A percentile compares a stretch with the other conserved stretches of the same genome.
Conservation (phyloP, 2,329 filamentous ascomycete species). For the Fusarium piperis region DNA sequence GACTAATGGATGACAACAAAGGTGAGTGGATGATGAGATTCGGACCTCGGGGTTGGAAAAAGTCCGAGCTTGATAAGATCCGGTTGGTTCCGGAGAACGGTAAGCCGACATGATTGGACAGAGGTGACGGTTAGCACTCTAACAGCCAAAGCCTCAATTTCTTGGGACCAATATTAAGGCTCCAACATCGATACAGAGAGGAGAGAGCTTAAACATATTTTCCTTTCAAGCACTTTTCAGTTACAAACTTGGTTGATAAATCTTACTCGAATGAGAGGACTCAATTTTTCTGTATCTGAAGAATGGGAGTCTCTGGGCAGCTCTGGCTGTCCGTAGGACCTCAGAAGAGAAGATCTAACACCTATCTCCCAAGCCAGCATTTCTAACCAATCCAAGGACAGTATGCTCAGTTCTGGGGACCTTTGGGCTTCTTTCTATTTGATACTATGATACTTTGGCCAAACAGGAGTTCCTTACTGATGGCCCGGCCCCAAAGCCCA, state of each 20-base stretch:
- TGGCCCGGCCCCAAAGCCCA: neutral
- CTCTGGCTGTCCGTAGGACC: no score
- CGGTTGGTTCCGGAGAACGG: neutral
- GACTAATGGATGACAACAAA: neutral
- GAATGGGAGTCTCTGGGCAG: no score
- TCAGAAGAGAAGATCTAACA: no score
- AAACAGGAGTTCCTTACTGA: neutral
- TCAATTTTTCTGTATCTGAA: no score
- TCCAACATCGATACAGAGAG: no score
- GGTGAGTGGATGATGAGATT: neutral
- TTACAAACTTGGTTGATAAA: no score
- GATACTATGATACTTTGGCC: no score
- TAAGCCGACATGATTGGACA: neutral
- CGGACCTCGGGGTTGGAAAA: neutral
- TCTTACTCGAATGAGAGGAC: no score
- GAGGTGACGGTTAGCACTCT: neutral
- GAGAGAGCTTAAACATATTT: no score
- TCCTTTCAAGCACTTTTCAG: no score
- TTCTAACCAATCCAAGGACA: no score
- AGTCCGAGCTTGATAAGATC: neutral
- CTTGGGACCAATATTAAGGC: accelerated
- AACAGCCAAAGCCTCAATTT: neutral
- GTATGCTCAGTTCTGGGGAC: neutral
- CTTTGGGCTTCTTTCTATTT: neutral
- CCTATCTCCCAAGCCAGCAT: no score